Evolutionary conservation across 2,329 filamentous ascomycete genomes (phyloP), one percentile per base, ranked within the genome.

Genomic region (Sclerotinia trifoliorum): DNA sequence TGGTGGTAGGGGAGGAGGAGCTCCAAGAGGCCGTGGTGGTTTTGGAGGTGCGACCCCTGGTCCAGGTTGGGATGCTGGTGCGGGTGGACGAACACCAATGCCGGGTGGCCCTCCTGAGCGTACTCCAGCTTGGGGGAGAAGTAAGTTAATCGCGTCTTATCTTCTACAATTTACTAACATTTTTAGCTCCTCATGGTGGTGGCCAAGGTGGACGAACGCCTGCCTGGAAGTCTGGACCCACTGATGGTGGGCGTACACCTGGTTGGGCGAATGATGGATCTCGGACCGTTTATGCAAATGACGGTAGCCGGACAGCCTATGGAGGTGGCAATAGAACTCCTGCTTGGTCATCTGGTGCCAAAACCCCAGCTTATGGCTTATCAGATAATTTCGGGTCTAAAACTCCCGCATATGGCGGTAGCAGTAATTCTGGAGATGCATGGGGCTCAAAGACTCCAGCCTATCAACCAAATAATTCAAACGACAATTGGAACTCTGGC

Each of bases 281-380:
- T 4, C 83, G 87, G 57, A 90, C 87, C 17, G 85, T 86, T 70
- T 89, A 90, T 76, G 89, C 89, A 1, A 75, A 78, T 26, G 87
- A 90, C 74, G 88, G 88, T 8, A 89, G 86, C 6, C 83, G 87
- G 52, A 90, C 87, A 15, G 85, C 92, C 1, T 96, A 96, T 74
- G 93, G 93, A 24, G 84, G 85, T 29, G 88, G 89, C 42, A 85
- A 85, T 60, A 87, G 91, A 65, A 93, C 90, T 1, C 90, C 90
- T 10, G 90, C 90, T 6, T 94, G 91, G 91, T 89, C 89, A 69
- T 90, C 92, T 2, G 91, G 90, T 65, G 87, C 89, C 66, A 90
- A 90, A 78, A 94, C 91, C 1, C 82, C 91, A 66, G 86, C 87
- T 2, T 83, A 83, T 70, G 76, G 76, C 26, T 75, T 77, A 26